Percentiles rank a stretch among this genome's conserved stretches.
Evolutionary conservation across 495 filamentous ascomycete genomes (phyloP).

Genomic region (Lepraria neglecta): DNA sequence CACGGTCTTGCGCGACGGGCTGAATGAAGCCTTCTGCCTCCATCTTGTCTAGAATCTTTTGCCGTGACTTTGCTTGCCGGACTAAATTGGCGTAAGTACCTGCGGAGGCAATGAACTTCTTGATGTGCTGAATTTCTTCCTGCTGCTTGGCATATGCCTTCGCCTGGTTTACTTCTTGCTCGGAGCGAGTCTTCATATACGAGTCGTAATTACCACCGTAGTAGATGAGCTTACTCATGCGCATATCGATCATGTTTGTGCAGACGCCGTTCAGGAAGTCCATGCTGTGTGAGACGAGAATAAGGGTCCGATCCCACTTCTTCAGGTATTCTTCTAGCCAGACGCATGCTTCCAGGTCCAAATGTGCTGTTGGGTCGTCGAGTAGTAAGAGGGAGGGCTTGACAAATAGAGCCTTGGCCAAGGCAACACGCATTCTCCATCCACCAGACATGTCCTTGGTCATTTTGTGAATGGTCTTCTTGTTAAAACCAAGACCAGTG

Average conservation of each 20-base stretch:
- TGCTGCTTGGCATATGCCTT: conserved; percentile 99
- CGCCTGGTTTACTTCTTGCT: conserved; percentile 96
- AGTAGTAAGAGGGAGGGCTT: conserved; percentile 92
- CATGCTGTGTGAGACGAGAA: conserved; percentile 94
- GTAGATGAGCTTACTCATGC: conserved; percentile 82
- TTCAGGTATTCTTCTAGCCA: conserved; percentile 99
- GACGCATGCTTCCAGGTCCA: conserved; percentile 98
- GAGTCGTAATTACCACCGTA: conserved; percentile 99
- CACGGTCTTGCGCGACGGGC: conserved; percentile 72
- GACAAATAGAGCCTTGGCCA: conserved; percentile 97
- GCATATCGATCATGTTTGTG: conserved; percentile 98
- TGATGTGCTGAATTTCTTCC: conserved; percentile 98
- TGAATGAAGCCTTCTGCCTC: conserved; percentile 98
- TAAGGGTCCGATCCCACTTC: conserved; percentile 98
- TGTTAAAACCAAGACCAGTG: conserved; percentile 99
- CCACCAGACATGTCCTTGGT: conserved; percentile 99
- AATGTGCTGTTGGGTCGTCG: conserved; percentile 97
- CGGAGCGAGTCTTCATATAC: conserved; percentile 87
- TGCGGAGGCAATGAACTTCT: conserved; percentile 99
- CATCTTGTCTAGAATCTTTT: conserved; percentile 99
- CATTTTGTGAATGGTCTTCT: conserved; percentile 92
- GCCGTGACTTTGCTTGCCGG: conserved; percentile 94
- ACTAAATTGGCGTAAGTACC: conserved; percentile 99
- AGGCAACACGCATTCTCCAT: conserved; percentile 98
- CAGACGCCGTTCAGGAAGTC: conserved; percentile 99